phyloP scores from a whole-genome alignment of 2,329 filamentous ascomycete genomes.

The Didymella pinodella region DNA sequence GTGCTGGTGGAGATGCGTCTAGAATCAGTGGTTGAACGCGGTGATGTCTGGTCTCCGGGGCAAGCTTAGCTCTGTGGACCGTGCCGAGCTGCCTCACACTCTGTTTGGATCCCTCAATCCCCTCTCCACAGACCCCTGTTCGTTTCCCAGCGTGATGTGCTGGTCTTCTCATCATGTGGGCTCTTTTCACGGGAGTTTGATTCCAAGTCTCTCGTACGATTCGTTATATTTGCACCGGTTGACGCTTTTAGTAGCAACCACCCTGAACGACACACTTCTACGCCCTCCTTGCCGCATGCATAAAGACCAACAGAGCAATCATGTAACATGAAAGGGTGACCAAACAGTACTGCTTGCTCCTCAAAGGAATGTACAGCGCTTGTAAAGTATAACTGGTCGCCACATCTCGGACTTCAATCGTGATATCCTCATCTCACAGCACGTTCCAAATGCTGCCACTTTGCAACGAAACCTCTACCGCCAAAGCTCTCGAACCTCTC shows the following conservation, averaged over 20 bases:
- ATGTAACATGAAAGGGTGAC: not conserved
- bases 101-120: not conserved
- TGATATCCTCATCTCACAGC: not conserved
- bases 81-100: constrained; percentile 13
- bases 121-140: not conserved
- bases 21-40: constrained; percentile 19
- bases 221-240: not conserved
- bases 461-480: not conserved
- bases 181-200: not conserved
- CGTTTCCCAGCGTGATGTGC: not conserved
- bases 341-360: not conserved
- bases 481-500: not conserved
- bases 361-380: too few relatives aligned
- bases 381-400: not conserved
- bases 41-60: constrained; percentile 8
- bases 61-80: constrained; percentile 8
- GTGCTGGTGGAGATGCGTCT: constrained; percentile 12
- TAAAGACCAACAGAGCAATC: not conserved
- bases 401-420: not conserved
- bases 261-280: not conserved
- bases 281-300: not conserved
- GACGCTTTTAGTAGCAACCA: not conserved
- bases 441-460: not conserved
- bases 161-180: not conserved
- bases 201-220: not conserved